Base-by-base conservation (phyloP, 2,329 filamentous ascomycete genomes). In the Orbilia brochopaga region DNA sequence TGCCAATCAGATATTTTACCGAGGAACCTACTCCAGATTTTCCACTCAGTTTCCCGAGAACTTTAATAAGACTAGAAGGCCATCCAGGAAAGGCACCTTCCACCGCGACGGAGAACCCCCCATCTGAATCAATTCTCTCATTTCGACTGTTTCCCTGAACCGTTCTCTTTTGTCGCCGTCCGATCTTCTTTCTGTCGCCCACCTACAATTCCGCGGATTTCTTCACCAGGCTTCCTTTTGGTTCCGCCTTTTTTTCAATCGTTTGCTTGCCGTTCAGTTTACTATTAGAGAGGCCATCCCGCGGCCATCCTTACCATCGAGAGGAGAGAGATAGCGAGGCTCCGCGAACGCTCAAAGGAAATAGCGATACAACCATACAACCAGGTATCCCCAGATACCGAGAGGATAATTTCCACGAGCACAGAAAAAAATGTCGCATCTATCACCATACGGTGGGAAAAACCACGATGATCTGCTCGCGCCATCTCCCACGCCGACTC, bases 1-100 rank as follows among this genome's bases (percentile, higher is more conserved):
- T 65, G 37, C 67, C 67, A 72, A 72, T 72, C 60, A 72, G 54
- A 72, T 72, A 72, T 65, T 72, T 72, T 72, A 72, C 67, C 67
- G 67, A 72, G 67, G 67, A 72, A 65, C 67, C 55, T 63, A 44
- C 65, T 69, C 65, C 65, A 69, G 60, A 55, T 72, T 65, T 60
- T 59, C 53, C 52, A 58, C 46, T 23, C 60, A 54, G 62, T 61
- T 42, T 61, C 55, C 67, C 67, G 58, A 63, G 58, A 63, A 70
- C 56, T 50, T 64, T 48, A 24, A 37, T 60, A 52, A 63, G 19
- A 27, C n/a, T n/a, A n/a, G n/a, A 30, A 42, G 32, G 44, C 58
- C 65, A 35, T 50, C 52, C 64, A 46, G 32, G 55, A 51, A 69
- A 58, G 48, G 59, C 65, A 62, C 52, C 65, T 59, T 63, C 65